Percentiles rank a stretch among this genome's conserved stretches.
Conservation (phyloP, 805 yeast genomes). For the Teunomyces aglyptinius region DNA sequence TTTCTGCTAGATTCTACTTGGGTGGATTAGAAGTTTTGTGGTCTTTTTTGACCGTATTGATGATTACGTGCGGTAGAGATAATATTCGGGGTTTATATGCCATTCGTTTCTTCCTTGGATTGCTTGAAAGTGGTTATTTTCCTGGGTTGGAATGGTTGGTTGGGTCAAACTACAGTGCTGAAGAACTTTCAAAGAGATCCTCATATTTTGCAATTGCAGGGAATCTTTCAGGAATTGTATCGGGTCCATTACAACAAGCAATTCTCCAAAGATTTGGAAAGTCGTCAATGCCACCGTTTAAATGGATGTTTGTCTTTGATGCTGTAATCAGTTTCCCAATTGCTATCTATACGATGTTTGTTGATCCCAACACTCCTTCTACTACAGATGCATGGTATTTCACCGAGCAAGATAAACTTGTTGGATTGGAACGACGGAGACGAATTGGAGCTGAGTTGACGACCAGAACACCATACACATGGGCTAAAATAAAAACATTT, state of each 20-base stretch:
- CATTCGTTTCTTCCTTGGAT: conserved; percentile 40
- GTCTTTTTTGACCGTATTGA: conserved; percentile 41
- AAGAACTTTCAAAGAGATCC: conserved; percentile 36
- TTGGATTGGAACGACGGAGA: conserved; percentile 45
- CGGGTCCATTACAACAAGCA: conserved; percentile 38
- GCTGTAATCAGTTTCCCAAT: conserved; percentile 37
- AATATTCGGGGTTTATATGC: conserved; percentile 26
- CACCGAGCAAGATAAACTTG: conserved; percentile 39
- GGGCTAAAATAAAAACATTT: conserved; percentile 37
- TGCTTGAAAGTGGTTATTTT: conserved; percentile 49
- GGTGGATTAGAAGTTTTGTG: conserved; percentile 45
- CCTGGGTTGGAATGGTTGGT: conserved; percentile 46
- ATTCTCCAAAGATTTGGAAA: conserved; percentile 18
- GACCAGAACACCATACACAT: conserved; percentile 39
- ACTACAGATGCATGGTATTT: conserved; percentile 44
- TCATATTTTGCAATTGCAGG: conserved; percentile 35
- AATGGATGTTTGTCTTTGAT: conserved; percentile 49
- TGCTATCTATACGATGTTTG: conserved; percentile 41
- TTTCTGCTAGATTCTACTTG: conserved; percentile 44
- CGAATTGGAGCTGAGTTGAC: conserved; percentile 39
- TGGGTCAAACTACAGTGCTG: conserved; percentile 34
- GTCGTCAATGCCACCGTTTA: conserved; percentile 30
- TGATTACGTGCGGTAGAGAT: conserved; percentile 25
- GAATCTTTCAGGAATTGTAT: conserved; percentile 31
- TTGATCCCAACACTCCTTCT: conserved; percentile 48